phyloP scores from a whole-genome alignment of 257 asterid species.

The Apocynum venetum region DNA sequence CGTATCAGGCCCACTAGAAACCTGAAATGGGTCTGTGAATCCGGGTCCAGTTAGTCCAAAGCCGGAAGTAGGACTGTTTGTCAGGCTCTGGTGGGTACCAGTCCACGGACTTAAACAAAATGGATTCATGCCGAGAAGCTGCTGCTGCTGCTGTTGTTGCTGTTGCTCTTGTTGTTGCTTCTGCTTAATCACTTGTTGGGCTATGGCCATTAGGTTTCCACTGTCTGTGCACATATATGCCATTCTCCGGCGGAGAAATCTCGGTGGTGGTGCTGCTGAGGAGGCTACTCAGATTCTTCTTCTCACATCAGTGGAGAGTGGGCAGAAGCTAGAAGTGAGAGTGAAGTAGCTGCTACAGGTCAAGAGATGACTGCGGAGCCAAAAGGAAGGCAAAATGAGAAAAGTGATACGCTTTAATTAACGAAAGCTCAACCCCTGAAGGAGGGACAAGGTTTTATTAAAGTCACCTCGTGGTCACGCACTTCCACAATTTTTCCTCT shows the following conservation, averaged over 20 bases:
- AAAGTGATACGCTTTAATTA: slow-evolving; percentile 16
- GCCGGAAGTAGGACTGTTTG: slow-evolving; percentile 34
- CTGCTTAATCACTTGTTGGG: slow-evolving; percentile 90
- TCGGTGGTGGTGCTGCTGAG: neutral
- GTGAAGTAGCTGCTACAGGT: neutral
- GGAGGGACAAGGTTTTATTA: slow-evolving; percentile 17
- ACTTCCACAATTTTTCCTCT: neutral
- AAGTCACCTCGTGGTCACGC: slow-evolving; percentile 5
- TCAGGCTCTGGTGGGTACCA: slow-evolving; percentile 22
- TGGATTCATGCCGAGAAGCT: slow-evolving; percentile 45
- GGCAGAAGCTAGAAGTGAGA: slow-evolving; percentile 10
- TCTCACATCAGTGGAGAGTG: slow-evolving; percentile 5
- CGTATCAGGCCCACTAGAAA: slow-evolving; percentile 40
- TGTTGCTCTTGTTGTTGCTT: slow-evolving; percentile 90
- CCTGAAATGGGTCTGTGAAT: slow-evolving; percentile 74
- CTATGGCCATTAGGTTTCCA: slow-evolving; percentile 98
- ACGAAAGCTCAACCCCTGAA: slow-evolving; percentile 17
- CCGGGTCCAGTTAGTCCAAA: slow-evolving; percentile 44
- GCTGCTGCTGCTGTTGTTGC: slow-evolving; percentile 55
- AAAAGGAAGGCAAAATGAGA: slow-evolving; percentile 1
- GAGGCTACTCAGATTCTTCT: neutral
- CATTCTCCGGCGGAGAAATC: slow-evolving; percentile 42
- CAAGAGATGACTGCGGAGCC: neutral
- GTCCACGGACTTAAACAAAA: slow-evolving; percentile 55
- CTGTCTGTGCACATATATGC: slow-evolving; percentile 95